phyloP scores from a whole-genome alignment of 2,329 filamentous ascomycete species.

The Talaromyces sp. region DNA sequence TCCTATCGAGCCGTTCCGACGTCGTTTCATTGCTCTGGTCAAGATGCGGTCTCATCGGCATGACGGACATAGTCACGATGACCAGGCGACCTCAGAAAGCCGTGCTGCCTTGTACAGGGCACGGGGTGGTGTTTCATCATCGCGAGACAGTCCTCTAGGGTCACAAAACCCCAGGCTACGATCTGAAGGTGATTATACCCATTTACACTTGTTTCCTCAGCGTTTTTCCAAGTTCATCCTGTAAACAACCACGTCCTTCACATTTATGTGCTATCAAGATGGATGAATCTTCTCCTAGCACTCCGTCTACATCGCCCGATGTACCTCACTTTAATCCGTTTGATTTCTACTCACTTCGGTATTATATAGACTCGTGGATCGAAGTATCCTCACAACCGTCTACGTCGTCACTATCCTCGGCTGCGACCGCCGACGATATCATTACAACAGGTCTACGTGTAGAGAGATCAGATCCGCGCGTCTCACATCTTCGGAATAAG shows the following conservation, averaged over 20 bases:
- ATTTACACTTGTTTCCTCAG: background rate
- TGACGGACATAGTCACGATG: conserved; percentile 35
- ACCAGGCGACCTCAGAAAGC: conserved; percentile 23
- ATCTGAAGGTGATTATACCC: conserved; percentile 39
- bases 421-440: conserved; percentile 70
- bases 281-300: conserved; percentile 18
- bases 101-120: conserved; percentile 23
- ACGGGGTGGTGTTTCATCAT: conserved; percentile 29
- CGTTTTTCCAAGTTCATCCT: background rate
- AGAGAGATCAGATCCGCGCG: conserved; percentile 50
- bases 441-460: conserved; percentile 82
- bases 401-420: conserved; percentile 81
- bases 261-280: conserved; percentile 17
- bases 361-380: conserved; percentile 82
- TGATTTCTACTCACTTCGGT: conserved; percentile 42
- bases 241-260: conserved; percentile 3
- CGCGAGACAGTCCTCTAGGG: conserved; percentile 28
- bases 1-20: background rate
- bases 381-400: conserved; percentile 90
- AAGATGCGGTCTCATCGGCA: conserved; percentile 39
- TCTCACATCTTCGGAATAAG: conserved; percentile 34
- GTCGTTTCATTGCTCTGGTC: background rate
- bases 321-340: conserved; percentile 10
- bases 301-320: conserved; percentile 5
- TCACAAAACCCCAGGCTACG: conserved; percentile 32